A percentile compares a stretch with the other conserved stretches of the same genome.
Evolutionary conservation across 2,329 filamentous ascomycete genomes (phyloP).

Genomic region (Paecilomyces niveus): DNA sequence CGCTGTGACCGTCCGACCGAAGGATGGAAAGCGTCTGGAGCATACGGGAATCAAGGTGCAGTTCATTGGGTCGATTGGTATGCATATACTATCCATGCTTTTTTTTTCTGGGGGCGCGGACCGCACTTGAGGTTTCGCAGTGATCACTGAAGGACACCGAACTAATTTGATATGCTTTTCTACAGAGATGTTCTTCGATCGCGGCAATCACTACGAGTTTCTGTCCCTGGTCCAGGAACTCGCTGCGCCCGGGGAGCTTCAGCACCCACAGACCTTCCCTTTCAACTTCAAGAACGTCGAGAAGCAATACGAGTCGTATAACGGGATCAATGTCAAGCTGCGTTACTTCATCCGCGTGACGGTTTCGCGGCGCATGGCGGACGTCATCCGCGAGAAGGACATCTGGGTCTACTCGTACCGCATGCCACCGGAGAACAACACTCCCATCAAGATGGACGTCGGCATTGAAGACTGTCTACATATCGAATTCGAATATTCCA

Average conservation of each 20-base stretch:
- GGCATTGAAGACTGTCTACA: conserved; percentile 98
- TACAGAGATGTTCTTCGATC: conserved; percentile 98
- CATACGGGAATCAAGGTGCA: conserved; percentile 99
- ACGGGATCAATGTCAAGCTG: conserved; percentile 98
- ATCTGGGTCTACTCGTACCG: conserved; percentile 99
- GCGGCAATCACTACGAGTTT: conserved; percentile 98
- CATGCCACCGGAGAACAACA: conserved; percentile 96
- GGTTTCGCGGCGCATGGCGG: conserved; percentile 91
- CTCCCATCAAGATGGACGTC: conserved; percentile 99
- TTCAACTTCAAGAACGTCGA: conserved; percentile 99
- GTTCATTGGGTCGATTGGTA: conserved; percentile 97
- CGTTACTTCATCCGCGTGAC: conserved; percentile 98
- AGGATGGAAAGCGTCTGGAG: conserved; percentile 95
- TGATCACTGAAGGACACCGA: not conserved
- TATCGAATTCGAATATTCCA: conserved; percentile 99
- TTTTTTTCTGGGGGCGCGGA: not conserved
- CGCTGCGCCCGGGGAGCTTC: conserved; percentile 91
- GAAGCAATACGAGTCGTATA: conserved; percentile 99
- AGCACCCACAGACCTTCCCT: conserved; percentile 96
- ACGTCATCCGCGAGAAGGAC: conserved; percentile 98
- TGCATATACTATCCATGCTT: conserved; percentile 6
- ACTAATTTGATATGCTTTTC: not conserved
- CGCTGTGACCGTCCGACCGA: conserved; percentile 86
- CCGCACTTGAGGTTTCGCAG: conserved; percentile 2
- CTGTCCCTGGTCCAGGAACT: conserved; percentile 95